Evolutionary conservation across 2,329 filamentous ascomycete genomes (phyloP).

Genomic region (Alternaria gansuensis): DNA sequence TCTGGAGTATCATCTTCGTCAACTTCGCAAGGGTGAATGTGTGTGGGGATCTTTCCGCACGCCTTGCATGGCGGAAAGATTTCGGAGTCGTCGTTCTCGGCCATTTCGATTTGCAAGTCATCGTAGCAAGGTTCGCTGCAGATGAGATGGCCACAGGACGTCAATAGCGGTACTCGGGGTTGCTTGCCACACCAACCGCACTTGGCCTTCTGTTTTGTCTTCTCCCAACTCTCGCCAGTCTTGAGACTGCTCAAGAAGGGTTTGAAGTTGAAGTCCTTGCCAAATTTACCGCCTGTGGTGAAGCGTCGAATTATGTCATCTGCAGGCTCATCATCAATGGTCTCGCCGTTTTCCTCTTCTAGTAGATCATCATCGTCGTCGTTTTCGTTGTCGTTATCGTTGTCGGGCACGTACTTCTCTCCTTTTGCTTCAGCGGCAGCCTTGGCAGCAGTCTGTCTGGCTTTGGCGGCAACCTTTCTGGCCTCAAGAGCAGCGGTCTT

Average conservation of each 20-base stretch:
- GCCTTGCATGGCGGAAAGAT: slow-evolving; percentile 38
- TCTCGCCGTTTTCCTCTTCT: slow-evolving; percentile 7
- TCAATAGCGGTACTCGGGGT: slow-evolving; percentile 56
- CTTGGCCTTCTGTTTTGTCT: slow-evolving; percentile 53
- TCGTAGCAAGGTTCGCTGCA: slow-evolving; percentile 60
- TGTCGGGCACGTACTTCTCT: slow-evolving; percentile 13
- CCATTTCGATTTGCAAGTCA: slow-evolving; percentile 41
- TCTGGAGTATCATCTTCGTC: slow-evolving; percentile 27
- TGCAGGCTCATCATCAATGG: neutral
- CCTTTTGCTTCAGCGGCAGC: slow-evolving; percentile 15
- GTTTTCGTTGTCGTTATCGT: slow-evolving; percentile 17
- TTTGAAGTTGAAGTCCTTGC: slow-evolving; percentile 53
- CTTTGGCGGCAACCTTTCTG: slow-evolving; percentile 10
- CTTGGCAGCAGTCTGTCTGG: slow-evolving; percentile 13
- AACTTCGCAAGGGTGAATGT: slow-evolving; percentile 32
- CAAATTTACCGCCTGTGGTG: slow-evolving; percentile 40
- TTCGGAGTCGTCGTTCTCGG: slow-evolving; percentile 17
- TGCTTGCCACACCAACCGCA: slow-evolving; percentile 57
- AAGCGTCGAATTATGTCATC: neutral
- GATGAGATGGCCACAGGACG: slow-evolving; percentile 65
- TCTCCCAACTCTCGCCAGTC: slow-evolving; percentile 48
- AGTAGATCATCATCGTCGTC: slow-evolving; percentile 12
- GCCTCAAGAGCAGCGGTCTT: slow-evolving; percentile 19
- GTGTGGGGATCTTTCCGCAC: slow-evolving; percentile 46
- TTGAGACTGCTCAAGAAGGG: slow-evolving; percentile 53